Percentiles rank a stretch among this genome's conserved stretches.
phyloP scores from a whole-genome alignment of 352 stramenopile species.

The Salisapilia sapeloensis region DNA sequence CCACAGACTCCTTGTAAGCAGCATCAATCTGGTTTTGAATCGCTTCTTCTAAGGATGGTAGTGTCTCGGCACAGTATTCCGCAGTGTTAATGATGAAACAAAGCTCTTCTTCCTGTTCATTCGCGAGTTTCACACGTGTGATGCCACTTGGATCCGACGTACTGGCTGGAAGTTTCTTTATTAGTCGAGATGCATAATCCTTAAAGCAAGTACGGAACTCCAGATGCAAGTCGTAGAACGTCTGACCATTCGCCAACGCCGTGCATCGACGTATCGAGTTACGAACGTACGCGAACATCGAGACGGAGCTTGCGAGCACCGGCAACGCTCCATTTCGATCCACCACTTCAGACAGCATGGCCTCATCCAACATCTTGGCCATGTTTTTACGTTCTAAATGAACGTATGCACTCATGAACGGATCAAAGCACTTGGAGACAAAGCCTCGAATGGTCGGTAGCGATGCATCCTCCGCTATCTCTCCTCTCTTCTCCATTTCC shows the following conservation, averaged over 20 bases:
- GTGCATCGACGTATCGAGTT: slow-evolving; percentile 96
- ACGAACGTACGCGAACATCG: slow-evolving; percentile 98
- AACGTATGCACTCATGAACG: slow-evolving; percentile 97
- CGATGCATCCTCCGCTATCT: slow-evolving; percentile 20
- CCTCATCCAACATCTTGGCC: slow-evolving; percentile 82
- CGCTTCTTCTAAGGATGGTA: slow-evolving; percentile 91
- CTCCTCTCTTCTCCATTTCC: slow-evolving; percentile 40
- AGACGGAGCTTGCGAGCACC: slow-evolving; percentile 93
- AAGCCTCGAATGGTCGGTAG: slow-evolving; percentile 63
- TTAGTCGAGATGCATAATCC: slow-evolving; percentile 60
- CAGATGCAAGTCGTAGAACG: slow-evolving; percentile 93
- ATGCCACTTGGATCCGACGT: slow-evolving; percentile 1
- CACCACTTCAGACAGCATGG: slow-evolving; percentile 86
- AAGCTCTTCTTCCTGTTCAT: slow-evolving; percentile 88
- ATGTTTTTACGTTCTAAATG: slow-evolving; percentile 93
- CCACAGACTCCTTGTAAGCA: slow-evolving; percentile 84
- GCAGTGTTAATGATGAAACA: slow-evolving; percentile 98
- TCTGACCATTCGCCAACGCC: slow-evolving; percentile 92
- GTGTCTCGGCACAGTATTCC: slow-evolving; percentile 96
- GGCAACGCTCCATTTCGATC: slow-evolving; percentile 90
- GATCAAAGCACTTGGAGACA: slow-evolving; percentile 90
- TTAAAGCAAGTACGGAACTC: slow-evolving; percentile 83
- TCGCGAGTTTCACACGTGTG: slow-evolving; percentile 39
- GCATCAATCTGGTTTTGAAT: slow-evolving; percentile 92
- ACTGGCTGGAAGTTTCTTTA: slow-evolving; percentile 42